Percentiles rank a stretch among this genome's conserved stretches.
Evolutionary conservation across 169 alveolate genomes (phyloP).

Genomic region (Perkinsus chesapeaki): DNA sequence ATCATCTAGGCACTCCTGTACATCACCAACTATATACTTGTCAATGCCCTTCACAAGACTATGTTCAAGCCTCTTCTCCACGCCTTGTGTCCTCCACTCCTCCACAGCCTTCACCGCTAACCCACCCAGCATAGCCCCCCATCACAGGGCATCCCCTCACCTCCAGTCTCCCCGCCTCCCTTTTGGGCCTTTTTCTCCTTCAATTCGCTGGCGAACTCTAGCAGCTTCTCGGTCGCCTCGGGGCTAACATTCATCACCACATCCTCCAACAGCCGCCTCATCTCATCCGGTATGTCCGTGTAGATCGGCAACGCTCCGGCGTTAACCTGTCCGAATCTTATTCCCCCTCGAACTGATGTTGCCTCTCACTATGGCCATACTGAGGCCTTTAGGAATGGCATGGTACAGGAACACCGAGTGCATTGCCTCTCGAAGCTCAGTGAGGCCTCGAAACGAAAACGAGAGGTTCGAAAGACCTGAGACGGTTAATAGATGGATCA

Average conservation of each 20-base stretch:
- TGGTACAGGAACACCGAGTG: constrained; percentile 51
- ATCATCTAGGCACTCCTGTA: constrained; percentile 34
- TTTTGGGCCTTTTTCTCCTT: constrained; percentile 17
- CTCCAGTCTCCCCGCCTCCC: constrained; percentile 14
- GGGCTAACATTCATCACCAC: constrained; percentile 38
- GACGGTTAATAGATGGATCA: not conserved
- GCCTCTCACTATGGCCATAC: constrained; percentile 52
- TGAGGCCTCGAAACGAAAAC: constrained; percentile 56
- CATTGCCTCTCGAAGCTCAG: constrained; percentile 57
- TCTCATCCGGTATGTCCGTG: constrained; percentile 43
- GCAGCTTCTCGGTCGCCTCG: not conserved
- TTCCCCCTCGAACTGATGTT: not conserved
- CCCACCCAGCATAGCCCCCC: not conserved
- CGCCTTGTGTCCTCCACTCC: constrained; percentile 41
- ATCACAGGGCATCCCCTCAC: not conserved
- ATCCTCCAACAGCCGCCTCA: constrained; percentile 33
- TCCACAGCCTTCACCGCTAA: constrained; percentile 18
- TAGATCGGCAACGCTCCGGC: constrained; percentile 59
- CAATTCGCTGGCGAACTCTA: not conserved
- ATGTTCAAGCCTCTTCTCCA: constrained; percentile 38
- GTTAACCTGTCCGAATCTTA: constrained; percentile 43
- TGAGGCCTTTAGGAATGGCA: constrained; percentile 52
- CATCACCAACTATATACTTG: constrained; percentile 47
- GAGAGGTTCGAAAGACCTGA: constrained; percentile 50
- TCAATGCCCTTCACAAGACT: constrained; percentile 56